A percentile compares a stretch with the other conserved stretches of the same genome.
These are phyloP conservation scores for Isatis tinctoria DNA, from an alignment of 345 rosid genomes.

Conservation along the genomic window DNA sequence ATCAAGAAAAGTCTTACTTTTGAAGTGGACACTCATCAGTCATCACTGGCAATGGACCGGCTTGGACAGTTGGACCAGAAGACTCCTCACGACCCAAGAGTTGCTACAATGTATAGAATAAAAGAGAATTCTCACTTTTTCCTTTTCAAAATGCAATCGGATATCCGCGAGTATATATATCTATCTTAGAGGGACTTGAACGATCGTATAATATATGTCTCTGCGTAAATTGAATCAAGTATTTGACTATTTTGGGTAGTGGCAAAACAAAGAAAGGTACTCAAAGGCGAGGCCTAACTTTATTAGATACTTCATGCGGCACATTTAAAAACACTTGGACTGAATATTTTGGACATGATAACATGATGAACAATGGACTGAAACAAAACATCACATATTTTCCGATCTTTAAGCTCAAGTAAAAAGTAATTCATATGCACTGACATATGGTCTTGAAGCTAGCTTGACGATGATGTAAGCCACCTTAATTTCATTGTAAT, in stretches of 20 bases:
- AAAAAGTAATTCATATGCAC: neutral
- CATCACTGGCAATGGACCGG: conserved; percentile 1
- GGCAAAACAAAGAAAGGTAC: neutral
- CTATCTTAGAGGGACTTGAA: neutral
- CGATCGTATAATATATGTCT: neutral
- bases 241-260: neutral
- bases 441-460: neutral
- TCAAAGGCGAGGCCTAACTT: neutral
- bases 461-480: neutral
- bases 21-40: conserved; percentile 9
- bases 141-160: neutral
- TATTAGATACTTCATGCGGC: neutral
- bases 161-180: neutral
- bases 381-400: neutral
- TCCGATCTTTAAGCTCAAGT: neutral
- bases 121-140: neutral
- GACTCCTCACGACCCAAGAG: neutral
- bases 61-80: neutral
- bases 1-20: conserved; percentile 4
- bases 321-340: neutral
- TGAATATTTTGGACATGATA: neutral
- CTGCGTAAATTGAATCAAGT: neutral
- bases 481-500: neutral
- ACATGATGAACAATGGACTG: neutral
- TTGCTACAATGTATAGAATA: neutral